These are phyloP conservation scores for Glycine soja DNA, from an alignment of 306 rosid genomes.

Conservation along the genomic window DNA sequence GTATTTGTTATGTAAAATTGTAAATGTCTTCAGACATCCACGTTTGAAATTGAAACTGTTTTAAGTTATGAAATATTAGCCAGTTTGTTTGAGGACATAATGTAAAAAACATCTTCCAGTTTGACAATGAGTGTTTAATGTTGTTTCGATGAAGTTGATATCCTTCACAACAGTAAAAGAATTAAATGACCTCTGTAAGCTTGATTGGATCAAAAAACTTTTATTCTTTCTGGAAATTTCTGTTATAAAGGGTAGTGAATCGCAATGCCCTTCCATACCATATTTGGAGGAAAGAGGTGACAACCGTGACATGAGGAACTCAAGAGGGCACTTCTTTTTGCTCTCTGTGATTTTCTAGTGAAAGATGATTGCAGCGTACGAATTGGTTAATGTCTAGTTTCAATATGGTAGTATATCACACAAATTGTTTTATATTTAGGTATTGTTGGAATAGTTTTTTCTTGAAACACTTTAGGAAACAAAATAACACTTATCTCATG, in stretches of 20 bases:
- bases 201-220: background rate
- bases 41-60: background rate
- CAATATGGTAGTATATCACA: too few species aligned
- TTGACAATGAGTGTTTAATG: background rate
- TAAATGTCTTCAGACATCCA: slow-evolving; percentile 31
- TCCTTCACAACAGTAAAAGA: slow-evolving; percentile 23
- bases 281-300: slow-evolving; percentile 11
- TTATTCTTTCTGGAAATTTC: background rate
- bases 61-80: slow-evolving; percentile 33
- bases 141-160: slow-evolving; percentile 30
- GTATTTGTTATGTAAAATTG: slow-evolving; percentile 41
- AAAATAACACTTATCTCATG: too few species aligned
- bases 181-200: slow-evolving; percentile 9
- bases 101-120: slow-evolving; percentile 23
- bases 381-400: too few species aligned
- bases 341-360: background rate
- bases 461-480: too few species aligned
- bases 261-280: background rate
- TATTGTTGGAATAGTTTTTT: too few species aligned
- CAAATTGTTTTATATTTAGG: background rate
- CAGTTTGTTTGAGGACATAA: slow-evolving; percentile 33
- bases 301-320: background rate
- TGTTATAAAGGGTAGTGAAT: background rate
- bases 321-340: background rate
- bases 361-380: too few species aligned